A percentile compares a stretch with the other conserved stretches of the same genome.
These are phyloP conservation scores for Phytophthora colocasiae DNA, from an alignment of 352 stramenopile genomes.

Conservation along the genomic window DNA sequence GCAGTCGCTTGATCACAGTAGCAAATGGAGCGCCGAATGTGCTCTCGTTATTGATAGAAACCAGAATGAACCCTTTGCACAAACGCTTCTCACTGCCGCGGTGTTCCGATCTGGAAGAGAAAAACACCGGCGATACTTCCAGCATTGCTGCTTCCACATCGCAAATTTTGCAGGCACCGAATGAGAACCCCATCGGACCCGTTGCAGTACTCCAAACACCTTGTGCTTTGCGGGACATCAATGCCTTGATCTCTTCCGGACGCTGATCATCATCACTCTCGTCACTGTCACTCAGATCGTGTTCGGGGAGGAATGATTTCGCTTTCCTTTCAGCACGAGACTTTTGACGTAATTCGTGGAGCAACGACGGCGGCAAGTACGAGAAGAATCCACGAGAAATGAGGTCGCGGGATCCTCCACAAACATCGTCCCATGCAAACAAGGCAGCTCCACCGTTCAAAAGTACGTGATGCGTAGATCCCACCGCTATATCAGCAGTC, in stretches of 20 bases:
- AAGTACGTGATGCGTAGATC: conserved; percentile 47
- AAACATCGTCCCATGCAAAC: conserved; percentile 79
- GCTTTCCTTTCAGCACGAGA: conserved; percentile 35
- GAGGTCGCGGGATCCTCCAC: conserved; percentile 62
- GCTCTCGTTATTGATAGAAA: conserved; percentile 82
- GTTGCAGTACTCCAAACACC: conserved; percentile 75
- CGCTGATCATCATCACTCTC: conserved; percentile 37
- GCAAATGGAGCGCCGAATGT: conserved; percentile 70
- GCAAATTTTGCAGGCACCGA: conserved; percentile 67
- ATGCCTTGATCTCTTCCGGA: conserved; percentile 39
- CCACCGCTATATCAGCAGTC: conserved; percentile 50
- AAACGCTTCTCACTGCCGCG: conserved; percentile 60
- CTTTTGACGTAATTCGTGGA: conserved; percentile 48
- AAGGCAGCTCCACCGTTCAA: conserved; percentile 26
- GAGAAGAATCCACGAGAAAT: conserved; percentile 76
- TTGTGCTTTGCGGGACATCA: conserved; percentile 52
- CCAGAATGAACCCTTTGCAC: conserved; percentile 76
- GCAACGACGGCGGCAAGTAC: conserved; percentile 52
- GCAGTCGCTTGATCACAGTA: conserved; percentile 58
- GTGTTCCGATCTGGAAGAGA: conserved; percentile 52
- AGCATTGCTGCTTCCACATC: conserved; percentile 77
- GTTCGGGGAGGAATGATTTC: conserved; percentile 23
- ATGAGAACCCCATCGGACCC: conserved; percentile 58
- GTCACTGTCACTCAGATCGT: conserved; percentile 31
- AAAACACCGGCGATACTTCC: conserved; percentile 63